These are phyloP conservation scores for Glonium stellatum DNA, from an alignment of 495 filamentous ascomycete species.

Conservation along the genomic window DNA sequence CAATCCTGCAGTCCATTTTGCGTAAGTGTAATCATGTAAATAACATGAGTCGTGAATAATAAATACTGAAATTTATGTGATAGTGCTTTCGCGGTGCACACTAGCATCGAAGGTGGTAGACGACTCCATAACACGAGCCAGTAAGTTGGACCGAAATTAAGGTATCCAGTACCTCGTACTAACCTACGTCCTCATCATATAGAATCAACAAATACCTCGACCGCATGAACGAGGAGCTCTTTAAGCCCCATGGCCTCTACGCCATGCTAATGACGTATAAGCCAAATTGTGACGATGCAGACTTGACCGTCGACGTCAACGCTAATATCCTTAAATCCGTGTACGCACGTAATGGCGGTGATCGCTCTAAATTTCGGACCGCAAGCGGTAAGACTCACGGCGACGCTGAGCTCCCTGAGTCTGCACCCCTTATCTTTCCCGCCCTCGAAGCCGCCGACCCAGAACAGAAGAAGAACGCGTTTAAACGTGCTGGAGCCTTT, in stretches of 20 bases:
- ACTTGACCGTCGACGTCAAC: background rate
- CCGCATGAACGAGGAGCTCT: constrained; percentile 5
- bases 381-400: background rate
- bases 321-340: background rate
- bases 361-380: background rate
- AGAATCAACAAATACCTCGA: background rate
- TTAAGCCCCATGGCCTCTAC: constrained; percentile 1
- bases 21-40: background rate
- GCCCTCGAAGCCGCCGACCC: background rate
- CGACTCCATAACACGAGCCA: background rate
- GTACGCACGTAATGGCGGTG: constrained; percentile 1
- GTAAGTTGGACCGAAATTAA: too few relatives aligned
- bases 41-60: too few relatives aligned
- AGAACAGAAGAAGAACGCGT: background rate
- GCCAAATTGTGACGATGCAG: constrained; percentile 3
- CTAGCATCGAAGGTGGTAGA: background rate
- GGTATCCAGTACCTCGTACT: too few relatives aligned
- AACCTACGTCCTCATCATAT: too few relatives aligned
- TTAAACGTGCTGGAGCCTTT: background rate
- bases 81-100: background rate
- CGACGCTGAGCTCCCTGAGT: background rate
- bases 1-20: constrained; percentile 12
- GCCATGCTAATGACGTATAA: constrained; percentile 23
- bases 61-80: background rate
- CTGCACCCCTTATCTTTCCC: background rate